Base-by-base conservation (phyloP, 2,329 filamentous ascomycete species). In the Aspergillus calidoustus region DNA sequence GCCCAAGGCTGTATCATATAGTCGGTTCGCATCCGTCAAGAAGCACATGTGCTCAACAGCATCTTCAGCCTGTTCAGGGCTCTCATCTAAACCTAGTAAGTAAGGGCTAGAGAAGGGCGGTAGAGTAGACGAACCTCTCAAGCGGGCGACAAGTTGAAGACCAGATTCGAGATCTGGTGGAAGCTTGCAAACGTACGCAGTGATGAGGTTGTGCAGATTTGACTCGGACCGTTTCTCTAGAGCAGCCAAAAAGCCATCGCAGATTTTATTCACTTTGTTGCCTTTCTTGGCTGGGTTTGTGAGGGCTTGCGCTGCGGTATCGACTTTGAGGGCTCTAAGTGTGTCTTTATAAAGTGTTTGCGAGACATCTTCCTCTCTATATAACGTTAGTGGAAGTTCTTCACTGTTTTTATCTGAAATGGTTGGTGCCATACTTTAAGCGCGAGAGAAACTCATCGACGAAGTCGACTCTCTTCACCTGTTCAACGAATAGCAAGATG, bases 31-130 rank as follows among this genome's bases (percentile, higher is more conserved):
- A 76, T 99, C 95, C 0, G 93, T 92, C 47, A 99, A 84, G 82
- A 99, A 99, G 82, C 93, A 98, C 63, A 99, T 97, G 72, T 99
- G 95, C 74, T 97, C 93, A 23, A 97, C 90, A 0, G 94, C 94
- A 75, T 89, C 90, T 68, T 98, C 94, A 0, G 92, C 92, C 67
- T 93, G 83, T 56, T 88, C 85, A 47, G 87, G 82, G 54, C 90
- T 86, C 67, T 89, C 85, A 59, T 85, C 83, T 79, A 53, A 46
- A 44, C 23, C 13, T 17, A 41, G 48, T 72, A 54, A 74, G 68
- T 53, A 50, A 50, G 8, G 5, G 49, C 8, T 49, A n/a, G 9
- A 44, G 4, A 22, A 41, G 7, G 8, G n/a, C 64, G 22, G 41
- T 28, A 28, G n/a, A 34, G 34, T 41, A 44, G 34, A 66, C 74